phyloP scores from a whole-genome alignment of 1,284 basidiomycete genomes.

The Sporisorium iseilematis-ciliati region DNA sequence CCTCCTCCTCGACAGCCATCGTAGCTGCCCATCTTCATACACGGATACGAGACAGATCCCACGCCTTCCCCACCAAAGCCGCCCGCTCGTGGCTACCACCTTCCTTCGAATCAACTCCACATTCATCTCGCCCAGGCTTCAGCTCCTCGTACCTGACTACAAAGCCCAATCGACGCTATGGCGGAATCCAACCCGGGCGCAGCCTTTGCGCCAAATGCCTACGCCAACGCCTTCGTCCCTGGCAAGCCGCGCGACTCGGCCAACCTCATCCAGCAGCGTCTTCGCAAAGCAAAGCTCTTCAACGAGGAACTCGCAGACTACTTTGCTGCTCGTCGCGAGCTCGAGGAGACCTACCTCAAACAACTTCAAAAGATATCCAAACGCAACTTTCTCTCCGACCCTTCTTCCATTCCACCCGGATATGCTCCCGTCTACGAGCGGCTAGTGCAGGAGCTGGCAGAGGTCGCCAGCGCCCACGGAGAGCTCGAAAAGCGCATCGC shows the following conservation, averaged over 20 bases:
- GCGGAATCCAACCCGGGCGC: slow-evolving; percentile 35
- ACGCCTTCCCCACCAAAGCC: not conserved
- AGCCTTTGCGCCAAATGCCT: slow-evolving; percentile 47
- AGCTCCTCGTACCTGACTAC: no score
- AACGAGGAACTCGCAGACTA: slow-evolving; percentile 71
- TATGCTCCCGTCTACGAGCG: slow-evolving; percentile 67
- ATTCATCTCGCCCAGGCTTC: not conserved
- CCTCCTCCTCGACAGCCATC: not conserved
- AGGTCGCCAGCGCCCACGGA: slow-evolving; percentile 61
- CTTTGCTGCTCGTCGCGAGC: slow-evolving; percentile 72
- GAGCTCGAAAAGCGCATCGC: slow-evolving; percentile 64
- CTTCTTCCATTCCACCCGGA: slow-evolving; percentile 59
- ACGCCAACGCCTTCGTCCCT: slow-evolving; percentile 53
- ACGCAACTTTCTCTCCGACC: slow-evolving; percentile 68
- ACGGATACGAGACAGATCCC: not conserved
- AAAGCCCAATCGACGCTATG: slow-evolving; percentile 14
- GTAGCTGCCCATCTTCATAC: not conserved
- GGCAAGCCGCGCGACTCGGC: slow-evolving; percentile 44
- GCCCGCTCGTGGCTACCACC: not conserved
- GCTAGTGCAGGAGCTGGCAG: slow-evolving; percentile 64
- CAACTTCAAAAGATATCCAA: slow-evolving; percentile 72
- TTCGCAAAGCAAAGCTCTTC: slow-evolving; percentile 61
- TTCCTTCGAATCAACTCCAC: not conserved
- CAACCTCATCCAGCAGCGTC: slow-evolving; percentile 42
- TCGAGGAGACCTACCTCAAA: slow-evolving; percentile 73